These are phyloP conservation scores for Choanephora cucurbitarum DNA, from an alignment of 371 early-diverging fungal species.

Conservation along the genomic window DNA sequence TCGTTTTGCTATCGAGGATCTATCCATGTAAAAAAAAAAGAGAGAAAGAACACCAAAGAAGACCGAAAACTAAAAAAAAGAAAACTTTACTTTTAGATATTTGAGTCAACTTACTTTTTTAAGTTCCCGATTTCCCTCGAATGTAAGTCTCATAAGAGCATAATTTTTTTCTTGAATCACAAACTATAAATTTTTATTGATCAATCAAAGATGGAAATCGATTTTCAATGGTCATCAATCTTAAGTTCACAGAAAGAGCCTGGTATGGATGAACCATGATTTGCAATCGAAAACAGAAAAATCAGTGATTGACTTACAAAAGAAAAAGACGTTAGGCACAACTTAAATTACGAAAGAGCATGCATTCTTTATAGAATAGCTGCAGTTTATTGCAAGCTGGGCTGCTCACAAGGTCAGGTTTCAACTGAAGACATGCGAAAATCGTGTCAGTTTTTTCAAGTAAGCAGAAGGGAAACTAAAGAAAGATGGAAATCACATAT, in stretches of 20 bases:
- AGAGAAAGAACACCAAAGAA: too few relatives aligned
- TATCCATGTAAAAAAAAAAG: slow-evolving; percentile 28
- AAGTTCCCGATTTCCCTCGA: slow-evolving; percentile 44
- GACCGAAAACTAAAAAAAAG: not conserved
- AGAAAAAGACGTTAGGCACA: slow-evolving; percentile 33
- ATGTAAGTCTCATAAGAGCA: slow-evolving; percentile 28
- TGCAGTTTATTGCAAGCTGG: slow-evolving; percentile 80
- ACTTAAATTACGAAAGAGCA: slow-evolving; percentile 80
- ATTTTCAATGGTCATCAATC: slow-evolving; percentile 26
- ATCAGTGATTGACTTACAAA: too few relatives aligned
- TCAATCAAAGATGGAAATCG: slow-evolving; percentile 14
- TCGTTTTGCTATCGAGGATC: slow-evolving; percentile 26
- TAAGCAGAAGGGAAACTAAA: slow-evolving; percentile 19
- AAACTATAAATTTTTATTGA: not conserved
- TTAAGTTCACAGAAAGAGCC: slow-evolving; percentile 18
- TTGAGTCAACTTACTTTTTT: slow-evolving; percentile 47
- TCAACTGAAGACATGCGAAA: slow-evolving; percentile 73
- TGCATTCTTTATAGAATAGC: slow-evolving; percentile 84
- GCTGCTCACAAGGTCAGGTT: slow-evolving; percentile 58
- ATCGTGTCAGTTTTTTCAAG: slow-evolving; percentile 80
- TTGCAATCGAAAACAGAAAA: too few relatives aligned
- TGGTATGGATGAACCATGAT: slow-evolving; percentile 12
- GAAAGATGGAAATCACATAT: not conserved
- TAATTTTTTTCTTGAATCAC: not conserved
- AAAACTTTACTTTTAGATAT: slow-evolving; percentile 28